Evolutionary conservation across 495 filamentous ascomycete species (phyloP), one percentile per base, ranked within the genome.

Genomic region (Daldinia concentrica): DNA sequence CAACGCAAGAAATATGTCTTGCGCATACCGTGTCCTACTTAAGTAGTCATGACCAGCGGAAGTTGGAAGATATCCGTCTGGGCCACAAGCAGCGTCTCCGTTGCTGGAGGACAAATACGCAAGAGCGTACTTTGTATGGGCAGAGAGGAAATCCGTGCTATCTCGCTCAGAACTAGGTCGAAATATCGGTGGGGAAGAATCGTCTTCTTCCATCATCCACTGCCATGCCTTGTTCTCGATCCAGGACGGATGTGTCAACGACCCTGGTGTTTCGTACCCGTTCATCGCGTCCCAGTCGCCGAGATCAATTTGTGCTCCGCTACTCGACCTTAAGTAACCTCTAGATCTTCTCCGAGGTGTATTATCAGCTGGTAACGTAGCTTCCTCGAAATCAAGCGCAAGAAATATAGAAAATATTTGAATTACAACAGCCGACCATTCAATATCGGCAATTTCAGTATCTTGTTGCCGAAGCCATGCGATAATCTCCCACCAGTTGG

Each of bases 341-440:
- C 72, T 72, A 12, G 76, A 68, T 55, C 66, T 74, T 26, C 67
- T 78, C 6, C 63, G 66, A 8, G 72, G 72, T 2, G 64, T 64
- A 3, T 36, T 50, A 43, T 65, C 71, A 15, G 39, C 62, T 26
- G 65, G 66, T 9, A 67, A 8, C n/a, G 64, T 71, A 37, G 68
- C 24, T 17, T 76, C 60, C 5, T 74, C 65, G 24, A 73, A 22
- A 3, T 79, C 79, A 6, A 86, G 64, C 36, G 76, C 79, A n/a
- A 86, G 69, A 61, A 80, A 83, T 51, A 81, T 78, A 14, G 85
- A 72, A 68, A 96, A 89, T 2, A 97, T 72, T 4, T 90, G 85
- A 52, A 95, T 83, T 5, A 92, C 87, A 55, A 93, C 80, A 4
- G 91, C 90, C 8, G 90, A 92, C 93, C 93, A 97, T 74, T 98